Evolutionary conservation across 257 asterid species (phyloP).

Genomic region (Capsicum chinense): DNA sequence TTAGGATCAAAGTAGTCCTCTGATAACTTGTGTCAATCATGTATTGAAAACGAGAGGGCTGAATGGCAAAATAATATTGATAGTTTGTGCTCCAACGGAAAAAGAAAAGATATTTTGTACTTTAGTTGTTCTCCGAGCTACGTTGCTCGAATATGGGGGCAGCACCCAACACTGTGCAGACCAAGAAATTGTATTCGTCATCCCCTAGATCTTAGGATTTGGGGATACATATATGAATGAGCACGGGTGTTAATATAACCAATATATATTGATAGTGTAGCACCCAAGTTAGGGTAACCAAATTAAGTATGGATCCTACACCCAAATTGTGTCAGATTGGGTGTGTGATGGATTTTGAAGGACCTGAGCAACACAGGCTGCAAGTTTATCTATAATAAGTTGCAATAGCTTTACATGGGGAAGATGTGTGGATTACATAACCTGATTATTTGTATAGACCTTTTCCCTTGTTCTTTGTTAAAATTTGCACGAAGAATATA

Average conservation of each 20-base stretch:
- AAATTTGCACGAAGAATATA: background rate
- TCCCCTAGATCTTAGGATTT: background rate
- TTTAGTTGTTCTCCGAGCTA: background rate
- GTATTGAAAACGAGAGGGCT: background rate
- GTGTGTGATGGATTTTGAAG: background rate
- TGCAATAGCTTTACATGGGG: background rate
- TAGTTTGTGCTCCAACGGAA: background rate
- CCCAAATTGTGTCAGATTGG: background rate
- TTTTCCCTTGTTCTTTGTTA: background rate
- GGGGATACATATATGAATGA: background rate
- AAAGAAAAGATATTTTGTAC: background rate
- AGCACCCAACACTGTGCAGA: conserved; percentile 3
- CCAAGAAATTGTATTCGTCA: background rate
- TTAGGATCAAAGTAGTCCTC: background rate
- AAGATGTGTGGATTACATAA: background rate
- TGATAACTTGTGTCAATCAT: background rate
- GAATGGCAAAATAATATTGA: background rate
- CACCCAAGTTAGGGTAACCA: background rate
- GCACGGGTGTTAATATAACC: too few relatives aligned
- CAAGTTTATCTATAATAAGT: background rate
- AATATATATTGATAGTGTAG: background rate
- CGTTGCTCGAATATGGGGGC: background rate
- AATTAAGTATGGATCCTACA: background rate
- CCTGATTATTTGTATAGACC: background rate
- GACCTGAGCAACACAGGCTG: background rate